A percentile compares a stretch with the other conserved stretches of the same genome.
These are phyloP conservation scores for Chytriomyces hyalinus DNA, from an alignment of 192 early-diverging fungal genomes.

Conservation along the genomic window DNA sequence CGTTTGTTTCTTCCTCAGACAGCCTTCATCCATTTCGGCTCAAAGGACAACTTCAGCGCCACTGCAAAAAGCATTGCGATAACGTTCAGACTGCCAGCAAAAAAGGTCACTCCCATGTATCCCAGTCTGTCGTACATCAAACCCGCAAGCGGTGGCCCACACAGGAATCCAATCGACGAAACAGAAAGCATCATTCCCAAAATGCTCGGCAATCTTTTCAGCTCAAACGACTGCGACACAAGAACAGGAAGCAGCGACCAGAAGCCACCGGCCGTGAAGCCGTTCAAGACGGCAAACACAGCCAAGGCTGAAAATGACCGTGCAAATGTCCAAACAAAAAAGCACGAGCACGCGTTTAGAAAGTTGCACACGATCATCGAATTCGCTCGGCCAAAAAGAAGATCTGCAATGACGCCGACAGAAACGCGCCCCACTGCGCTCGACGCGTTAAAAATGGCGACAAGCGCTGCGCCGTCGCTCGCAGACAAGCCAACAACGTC, in stretches of 20 bases:
- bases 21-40: too few species aligned
- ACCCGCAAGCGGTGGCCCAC: slow-evolving; percentile 16
- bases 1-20: too few species aligned
- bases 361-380: slow-evolving; percentile 58
- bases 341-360: slow-evolving; percentile 23
- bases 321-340: slow-evolving; percentile 61
- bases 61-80: background rate
- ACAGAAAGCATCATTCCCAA: slow-evolving; percentile 21
- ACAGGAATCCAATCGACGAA: slow-evolving; percentile 21
- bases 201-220: slow-evolving; percentile 19
- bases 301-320: slow-evolving; percentile 36
- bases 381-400: slow-evolving; percentile 64
- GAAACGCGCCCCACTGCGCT: slow-evolving; percentile 67
- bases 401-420: slow-evolving; percentile 69
- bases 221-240: background rate
- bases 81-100: background rate
- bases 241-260: slow-evolving; percentile 46
- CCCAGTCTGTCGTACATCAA: background rate
- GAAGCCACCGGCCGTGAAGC: slow-evolving; percentile 50
- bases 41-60: background rate
- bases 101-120: background rate
- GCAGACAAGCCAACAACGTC: slow-evolving; percentile 19
- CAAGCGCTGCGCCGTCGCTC: slow-evolving; percentile 8
- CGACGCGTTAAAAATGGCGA: slow-evolving; percentile 71
- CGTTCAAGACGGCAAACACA: slow-evolving; percentile 52